phyloP scores from a whole-genome alignment of 2,329 filamentous ascomycete genomes.

The Fusarium pseudoanthophilum region DNA sequence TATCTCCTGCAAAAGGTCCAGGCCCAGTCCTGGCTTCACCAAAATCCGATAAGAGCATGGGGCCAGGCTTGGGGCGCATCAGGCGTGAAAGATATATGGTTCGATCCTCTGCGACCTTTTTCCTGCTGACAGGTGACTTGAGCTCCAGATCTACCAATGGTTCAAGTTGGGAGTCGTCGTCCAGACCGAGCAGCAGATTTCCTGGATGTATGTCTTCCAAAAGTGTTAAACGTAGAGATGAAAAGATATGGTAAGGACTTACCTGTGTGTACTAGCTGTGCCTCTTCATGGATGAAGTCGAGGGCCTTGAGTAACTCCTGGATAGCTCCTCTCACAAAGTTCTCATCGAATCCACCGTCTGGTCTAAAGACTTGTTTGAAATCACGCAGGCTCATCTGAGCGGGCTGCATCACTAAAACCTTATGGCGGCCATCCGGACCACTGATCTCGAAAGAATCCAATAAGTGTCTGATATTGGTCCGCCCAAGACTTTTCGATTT shows the following conservation, averaged over 20 bases:
- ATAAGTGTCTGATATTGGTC: slow-evolving; percentile 34
- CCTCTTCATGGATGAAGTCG: slow-evolving; percentile 51
- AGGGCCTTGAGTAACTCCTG: slow-evolving; percentile 48
- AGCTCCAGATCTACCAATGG: slow-evolving; percentile 39
- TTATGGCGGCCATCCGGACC: slow-evolving; percentile 38
- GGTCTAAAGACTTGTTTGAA: slow-evolving; percentile 45
- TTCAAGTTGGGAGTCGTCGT: slow-evolving; percentile 38
- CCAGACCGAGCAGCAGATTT: slow-evolving; percentile 39
- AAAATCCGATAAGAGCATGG: slow-evolving; percentile 46
- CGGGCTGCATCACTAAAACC: slow-evolving; percentile 37
- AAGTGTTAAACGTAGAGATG: neutral
- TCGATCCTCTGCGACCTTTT: slow-evolving; percentile 15
- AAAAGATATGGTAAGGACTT: neutral
- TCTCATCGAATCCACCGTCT: slow-evolving; percentile 35
- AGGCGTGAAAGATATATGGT: slow-evolving; percentile 45
- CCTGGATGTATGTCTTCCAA: slow-evolving; percentile 42
- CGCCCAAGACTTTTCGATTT: neutral
- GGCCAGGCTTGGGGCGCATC: slow-evolving; percentile 39
- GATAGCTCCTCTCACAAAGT: slow-evolving; percentile 47
- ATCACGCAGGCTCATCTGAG: slow-evolving; percentile 48
- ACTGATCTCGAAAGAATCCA: slow-evolving; percentile 35
- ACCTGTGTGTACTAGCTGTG: slow-evolving; percentile 48
- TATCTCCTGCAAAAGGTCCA: slow-evolving; percentile 44
- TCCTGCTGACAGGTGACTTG: slow-evolving; percentile 36
- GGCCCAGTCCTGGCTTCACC: slow-evolving; percentile 41